Base-by-base conservation (phyloP, 768 basidiomycete genomes). In the Mycena olivaceomarginata region DNA sequence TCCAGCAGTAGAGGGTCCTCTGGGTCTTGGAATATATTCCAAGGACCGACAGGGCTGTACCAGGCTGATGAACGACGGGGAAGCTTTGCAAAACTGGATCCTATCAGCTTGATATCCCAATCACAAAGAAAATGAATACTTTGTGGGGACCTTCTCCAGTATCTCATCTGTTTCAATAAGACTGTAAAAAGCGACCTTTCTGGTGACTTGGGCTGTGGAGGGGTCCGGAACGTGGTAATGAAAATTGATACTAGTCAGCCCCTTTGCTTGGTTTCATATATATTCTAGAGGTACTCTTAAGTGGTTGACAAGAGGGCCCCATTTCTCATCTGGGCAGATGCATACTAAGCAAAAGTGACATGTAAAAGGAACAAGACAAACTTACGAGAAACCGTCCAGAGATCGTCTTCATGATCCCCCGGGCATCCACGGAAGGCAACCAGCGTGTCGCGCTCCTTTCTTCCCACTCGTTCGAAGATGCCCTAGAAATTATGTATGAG, bases 381-480 rank as follows among this genome's bases (percentile, higher is more conserved):
- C 51, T n/a, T 53, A 53, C 51, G 51, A n/a, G 15, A 4, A 6
- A 53, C 18, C 10, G 5, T 20, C 51, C 20, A 53, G 9, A 20
- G 7, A 16, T 51, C 15, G 68, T 70, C 18, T 46, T 70, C 57
- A 70, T 70, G 68, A 46, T 70, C n/a, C 68, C 68, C 13, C 40
- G 12, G 43, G 68, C 68, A 15, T 1, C 12, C 4, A 22, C 53
- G 3, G 22, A 59, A 1, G 41, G 56, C 41, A 43, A 40, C 37
- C 53, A 60, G 31, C 68, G 56, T 57, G 68, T 70, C 43, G 16
- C 6, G 4, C 18, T 70, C n/a, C 22, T 1, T 8, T 20, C 40
- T 18, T 43, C n/a, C 20, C 25, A 39, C 16, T 43, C 56, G 2
- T 70, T 70, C 12, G 77, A 77, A 67, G 74, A 72, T 53, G 70